Evolutionary conservation across 192 early-diverging fungal genomes (phyloP).

Genomic region (Funneliformis geosporum): DNA sequence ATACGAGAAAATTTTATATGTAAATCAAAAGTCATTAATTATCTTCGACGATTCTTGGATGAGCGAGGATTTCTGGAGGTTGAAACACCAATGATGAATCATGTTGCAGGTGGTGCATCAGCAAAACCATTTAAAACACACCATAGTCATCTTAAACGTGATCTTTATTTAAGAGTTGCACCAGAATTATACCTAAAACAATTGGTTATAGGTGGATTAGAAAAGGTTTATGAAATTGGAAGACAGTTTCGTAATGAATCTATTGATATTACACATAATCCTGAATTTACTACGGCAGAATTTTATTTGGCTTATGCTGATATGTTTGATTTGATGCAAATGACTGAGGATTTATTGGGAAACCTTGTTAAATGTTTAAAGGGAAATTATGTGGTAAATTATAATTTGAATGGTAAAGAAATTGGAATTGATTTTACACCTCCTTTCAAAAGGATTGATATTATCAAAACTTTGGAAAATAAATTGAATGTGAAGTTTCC

Average conservation of each 20-base stretch:
- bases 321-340: slow-evolving; percentile 93
- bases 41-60: slow-evolving; percentile 93
- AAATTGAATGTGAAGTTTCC: slow-evolving; percentile 91
- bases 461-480: slow-evolving; percentile 91
- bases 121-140: slow-evolving; percentile 99
- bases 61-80: slow-evolving; percentile 89
- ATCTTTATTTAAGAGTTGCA: slow-evolving; percentile 97
- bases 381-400: slow-evolving; percentile 89
- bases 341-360: slow-evolving; percentile 79
- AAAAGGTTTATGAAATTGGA: slow-evolving; percentile 99
- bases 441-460: slow-evolving; percentile 91
- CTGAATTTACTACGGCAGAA: slow-evolving; percentile 99
- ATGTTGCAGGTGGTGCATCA: slow-evolving; percentile 94
- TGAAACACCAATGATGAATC: slow-evolving; percentile 99
- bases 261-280: slow-evolving; percentile 99
- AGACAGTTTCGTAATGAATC: slow-evolving; percentile 99
- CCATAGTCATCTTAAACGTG: slow-evolving; percentile 98
- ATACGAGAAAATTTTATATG: slow-evolving; percentile 94
- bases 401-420: slow-evolving; percentile 82
- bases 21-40: slow-evolving; percentile 92
- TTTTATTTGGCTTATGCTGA: slow-evolving; percentile 99
- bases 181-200: slow-evolving; percentile 98
- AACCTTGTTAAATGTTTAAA: slow-evolving; percentile 93
- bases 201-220: slow-evolving; percentile 96
- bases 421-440: slow-evolving; percentile 91